Conservation (phyloP, 2,329 filamentous ascomycete species). For the Colletotrichum musae region DNA sequence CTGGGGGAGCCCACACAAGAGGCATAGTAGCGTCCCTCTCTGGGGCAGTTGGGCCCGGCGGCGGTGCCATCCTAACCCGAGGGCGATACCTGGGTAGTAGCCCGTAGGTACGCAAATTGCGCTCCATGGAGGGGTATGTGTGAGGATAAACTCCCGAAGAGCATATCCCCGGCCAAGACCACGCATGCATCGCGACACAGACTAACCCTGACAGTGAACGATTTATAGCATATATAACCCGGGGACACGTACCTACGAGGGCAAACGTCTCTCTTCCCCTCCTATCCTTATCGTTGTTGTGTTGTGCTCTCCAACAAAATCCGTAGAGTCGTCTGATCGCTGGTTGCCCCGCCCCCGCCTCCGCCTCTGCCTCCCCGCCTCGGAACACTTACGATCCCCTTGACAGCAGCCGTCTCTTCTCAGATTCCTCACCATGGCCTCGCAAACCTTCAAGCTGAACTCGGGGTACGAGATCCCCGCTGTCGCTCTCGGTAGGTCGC, state of each 20-base stretch:
- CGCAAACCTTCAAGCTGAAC: slow-evolving; percentile 74
- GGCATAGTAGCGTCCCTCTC: slow-evolving; percentile 1
- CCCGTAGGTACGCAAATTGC: not conserved
- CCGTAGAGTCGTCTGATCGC: too few species aligned
- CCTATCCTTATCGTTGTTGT: too few species aligned
- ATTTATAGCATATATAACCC: slow-evolving; percentile 28
- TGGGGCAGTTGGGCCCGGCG: slow-evolving; percentile 16
- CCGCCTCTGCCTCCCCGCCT: not conserved
- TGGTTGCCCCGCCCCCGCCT: slow-evolving; percentile 37
- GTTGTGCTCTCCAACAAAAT: too few species aligned
- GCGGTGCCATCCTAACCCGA: slow-evolving; percentile 25
- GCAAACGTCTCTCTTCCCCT: not conserved
- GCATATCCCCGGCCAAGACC: slow-evolving; percentile 24
- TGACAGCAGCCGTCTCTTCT: not conserved
- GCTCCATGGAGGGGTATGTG: slow-evolving; percentile 1
- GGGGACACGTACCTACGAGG: not conserved
- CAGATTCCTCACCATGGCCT: slow-evolving; percentile 59
- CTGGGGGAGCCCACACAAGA: slow-evolving; percentile 31
- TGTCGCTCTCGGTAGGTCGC: slow-evolving; percentile 69
- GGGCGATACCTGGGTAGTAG: not conserved
- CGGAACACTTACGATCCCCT: not conserved
- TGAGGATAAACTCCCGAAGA: not conserved
- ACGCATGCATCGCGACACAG: slow-evolving; percentile 13
- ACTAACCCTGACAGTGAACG: slow-evolving; percentile 2
- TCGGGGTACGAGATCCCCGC: slow-evolving; percentile 75